phyloP scores from a whole-genome alignment of 108 stramenopile species.

The Stephanodiscus minutulus region DNA sequence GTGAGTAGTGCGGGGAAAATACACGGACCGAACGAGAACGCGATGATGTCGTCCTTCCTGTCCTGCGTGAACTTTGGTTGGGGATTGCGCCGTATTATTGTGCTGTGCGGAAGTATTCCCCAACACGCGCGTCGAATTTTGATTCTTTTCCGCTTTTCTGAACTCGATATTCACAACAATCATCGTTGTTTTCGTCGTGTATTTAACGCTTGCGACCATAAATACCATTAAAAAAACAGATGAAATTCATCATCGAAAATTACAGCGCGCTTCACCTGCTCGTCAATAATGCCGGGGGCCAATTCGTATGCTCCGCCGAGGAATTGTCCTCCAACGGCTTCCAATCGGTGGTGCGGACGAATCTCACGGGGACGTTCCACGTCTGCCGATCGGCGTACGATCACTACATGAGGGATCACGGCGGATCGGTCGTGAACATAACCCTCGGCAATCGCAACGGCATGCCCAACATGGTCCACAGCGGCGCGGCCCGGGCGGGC shows the following conservation, averaged over 20 bases:
- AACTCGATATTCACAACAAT: no score
- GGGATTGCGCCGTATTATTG: no score
- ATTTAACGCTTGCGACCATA: no score
- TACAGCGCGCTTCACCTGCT: conserved; percentile 67
- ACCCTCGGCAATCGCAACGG: conserved; percentile 88
- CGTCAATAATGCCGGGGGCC: conserved; percentile 89
- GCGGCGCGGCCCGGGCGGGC: conserved; percentile 80
- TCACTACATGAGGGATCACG: conserved; percentile 81
- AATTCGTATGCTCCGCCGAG: conserved; percentile 72
- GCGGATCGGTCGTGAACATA: conserved; percentile 83
- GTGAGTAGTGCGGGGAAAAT: conserved; percentile 17
- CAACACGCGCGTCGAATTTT: no score
- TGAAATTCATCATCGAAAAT: conserved; percentile 56
- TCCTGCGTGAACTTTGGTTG: no score
- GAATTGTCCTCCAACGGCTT: conserved; percentile 73
- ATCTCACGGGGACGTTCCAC: conserved; percentile 81
- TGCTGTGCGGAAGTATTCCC: no score
- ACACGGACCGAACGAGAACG: neutral
- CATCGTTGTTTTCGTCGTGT: no score
- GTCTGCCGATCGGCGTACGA: conserved; percentile 75
- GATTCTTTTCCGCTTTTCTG: no score
- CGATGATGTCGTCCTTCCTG: no score
- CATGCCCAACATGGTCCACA: conserved; percentile 84
- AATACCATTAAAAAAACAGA: no score
- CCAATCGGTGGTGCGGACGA: conserved; percentile 79